phyloP scores from a whole-genome alignment of 305 asterid species.

The Andrographis paniculata region DNA sequence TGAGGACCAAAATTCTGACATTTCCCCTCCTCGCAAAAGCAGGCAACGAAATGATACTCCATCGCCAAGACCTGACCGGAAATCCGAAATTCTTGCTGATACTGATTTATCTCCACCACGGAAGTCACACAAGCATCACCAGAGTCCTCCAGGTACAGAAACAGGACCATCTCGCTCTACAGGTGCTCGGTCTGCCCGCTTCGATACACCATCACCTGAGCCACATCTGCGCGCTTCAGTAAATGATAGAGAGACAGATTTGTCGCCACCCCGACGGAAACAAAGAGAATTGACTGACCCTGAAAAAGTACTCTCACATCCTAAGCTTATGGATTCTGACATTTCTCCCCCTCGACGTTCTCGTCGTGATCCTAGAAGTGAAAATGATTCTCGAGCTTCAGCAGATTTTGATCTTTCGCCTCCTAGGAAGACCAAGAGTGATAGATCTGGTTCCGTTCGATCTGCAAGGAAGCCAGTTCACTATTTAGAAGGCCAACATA shows the following conservation, averaged over 20 bases:
- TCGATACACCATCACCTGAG: conserved; percentile 46
- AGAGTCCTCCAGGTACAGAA: conserved; percentile 17
- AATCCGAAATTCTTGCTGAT: conserved; percentile 20
- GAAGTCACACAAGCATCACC: conserved; percentile 20
- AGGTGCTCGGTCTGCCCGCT: conserved; percentile 27
- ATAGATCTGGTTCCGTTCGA: conserved; percentile 18
- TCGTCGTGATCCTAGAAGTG: conserved; percentile 17
- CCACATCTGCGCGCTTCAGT: conserved; percentile 16
- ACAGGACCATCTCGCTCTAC: conserved; percentile 11
- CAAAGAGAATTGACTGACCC: conserved; percentile 23
- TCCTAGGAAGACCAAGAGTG: conserved; percentile 39
- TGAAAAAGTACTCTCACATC: too few species aligned
- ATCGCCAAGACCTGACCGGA: conserved; percentile 38
- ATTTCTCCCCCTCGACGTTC: conserved; percentile 38
- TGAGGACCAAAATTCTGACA: conserved; percentile 30
- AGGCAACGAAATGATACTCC: conserved; percentile 43
- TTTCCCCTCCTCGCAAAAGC: conserved; percentile 43
- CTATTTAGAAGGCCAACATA: too few species aligned
- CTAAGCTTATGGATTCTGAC: conserved; percentile 27
- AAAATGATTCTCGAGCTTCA: conserved; percentile 20
- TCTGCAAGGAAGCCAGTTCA: too few species aligned
- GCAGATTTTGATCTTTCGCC: conserved; percentile 36
- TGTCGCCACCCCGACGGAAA: conserved; percentile 46
- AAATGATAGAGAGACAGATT: conserved; percentile 21
- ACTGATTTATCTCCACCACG: conserved; percentile 48